phyloP scores from a whole-genome alignment of 2,329 filamentous ascomycete genomes.

The Pezicula rhizophila region DNA sequence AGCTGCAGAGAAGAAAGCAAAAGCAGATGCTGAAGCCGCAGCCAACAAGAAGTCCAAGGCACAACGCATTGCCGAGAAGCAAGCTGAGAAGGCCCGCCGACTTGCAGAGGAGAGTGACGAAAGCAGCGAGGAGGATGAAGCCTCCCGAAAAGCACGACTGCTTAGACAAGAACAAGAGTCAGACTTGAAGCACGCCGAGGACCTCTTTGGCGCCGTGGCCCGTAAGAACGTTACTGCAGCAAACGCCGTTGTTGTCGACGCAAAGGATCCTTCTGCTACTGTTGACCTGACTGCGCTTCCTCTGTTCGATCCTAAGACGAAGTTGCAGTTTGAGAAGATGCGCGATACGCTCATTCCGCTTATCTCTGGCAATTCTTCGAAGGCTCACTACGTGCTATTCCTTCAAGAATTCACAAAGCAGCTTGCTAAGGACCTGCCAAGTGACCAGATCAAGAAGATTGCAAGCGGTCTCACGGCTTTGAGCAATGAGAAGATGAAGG shows the following conservation, averaged over 20 bases:
- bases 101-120: constrained; percentile 51
- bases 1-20: constrained; percentile 77
- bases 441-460: constrained; percentile 95
- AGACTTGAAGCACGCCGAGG: constrained; percentile 83
- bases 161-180: constrained; percentile 77
- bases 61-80: constrained; percentile 77
- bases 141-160: constrained; percentile 67
- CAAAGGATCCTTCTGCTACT: constrained; percentile 67
- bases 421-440: constrained; percentile 78
- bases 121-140: constrained; percentile 65
- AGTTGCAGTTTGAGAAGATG: constrained; percentile 76
- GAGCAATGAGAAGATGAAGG: constrained; percentile 96
- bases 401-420: constrained; percentile 86
- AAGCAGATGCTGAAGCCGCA: constrained; percentile 80
- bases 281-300: constrained; percentile 76
- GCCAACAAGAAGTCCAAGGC: constrained; percentile 87
- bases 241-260: constrained; percentile 62
- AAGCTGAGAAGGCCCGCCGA: constrained; percentile 49
- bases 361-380: constrained; percentile 69
- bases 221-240: constrained; percentile 63
- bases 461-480: constrained; percentile 81
- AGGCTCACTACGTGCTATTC: constrained; percentile 85
- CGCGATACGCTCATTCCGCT: constrained; percentile 75
- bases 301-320: constrained; percentile 84
- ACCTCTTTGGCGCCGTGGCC: constrained; percentile 75